Evolutionary conservation across 768 basidiomycete species (phyloP).

Genomic region (Rickenella mellea): DNA sequence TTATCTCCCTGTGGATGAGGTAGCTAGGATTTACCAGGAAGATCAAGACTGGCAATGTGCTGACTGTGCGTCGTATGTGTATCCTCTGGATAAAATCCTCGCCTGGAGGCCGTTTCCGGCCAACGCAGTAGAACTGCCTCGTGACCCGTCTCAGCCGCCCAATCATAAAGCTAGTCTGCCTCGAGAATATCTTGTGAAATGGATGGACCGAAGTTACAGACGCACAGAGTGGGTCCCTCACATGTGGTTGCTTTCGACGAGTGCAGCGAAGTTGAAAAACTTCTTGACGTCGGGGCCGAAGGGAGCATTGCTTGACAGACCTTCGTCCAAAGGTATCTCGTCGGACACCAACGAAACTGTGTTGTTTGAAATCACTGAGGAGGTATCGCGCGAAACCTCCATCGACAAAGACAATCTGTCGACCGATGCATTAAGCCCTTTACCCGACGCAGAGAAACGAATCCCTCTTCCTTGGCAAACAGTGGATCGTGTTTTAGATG

Average conservation of each 20-base stretch:
- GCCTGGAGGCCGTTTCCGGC: slow-evolving; percentile 85
- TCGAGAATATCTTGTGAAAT: slow-evolving; percentile 92
- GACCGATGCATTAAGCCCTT: slow-evolving; percentile 24
- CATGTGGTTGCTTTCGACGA: slow-evolving; percentile 74
- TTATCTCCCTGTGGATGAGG: slow-evolving; percentile 26
- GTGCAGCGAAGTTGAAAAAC: slow-evolving; percentile 58
- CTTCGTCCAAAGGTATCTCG: slow-evolving; percentile 26
- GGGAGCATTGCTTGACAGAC: slow-evolving; percentile 51
- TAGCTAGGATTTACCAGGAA: slow-evolving; percentile 56
- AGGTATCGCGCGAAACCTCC: slow-evolving; percentile 24
- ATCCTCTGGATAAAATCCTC: slow-evolving; percentile 72
- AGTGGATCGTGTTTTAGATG: slow-evolving; percentile 84
- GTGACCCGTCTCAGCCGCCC: slow-evolving; percentile 26
- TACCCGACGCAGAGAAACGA: slow-evolving; percentile 60
- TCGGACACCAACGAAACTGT: slow-evolving; percentile 15
- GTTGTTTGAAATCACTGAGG: slow-evolving; percentile 33
- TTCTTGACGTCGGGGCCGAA: slow-evolving; percentile 65
- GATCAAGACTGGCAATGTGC: slow-evolving; percentile 56
- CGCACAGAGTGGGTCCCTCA: slow-evolving; percentile 87
- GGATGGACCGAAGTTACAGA: slow-evolving; percentile 70
- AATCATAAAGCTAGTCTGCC: slow-evolving; percentile 56
- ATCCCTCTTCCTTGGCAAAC: slow-evolving; percentile 82
- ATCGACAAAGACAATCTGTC: slow-evolving; percentile 20
- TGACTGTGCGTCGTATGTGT: slow-evolving; percentile 68
- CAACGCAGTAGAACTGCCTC: slow-evolving; percentile 45